Percentiles rank a stretch among this genome's conserved stretches.
Evolutionary conservation across 2,329 filamentous ascomycete species (phyloP).

Genomic region (Apiospora phragmitis): DNA sequence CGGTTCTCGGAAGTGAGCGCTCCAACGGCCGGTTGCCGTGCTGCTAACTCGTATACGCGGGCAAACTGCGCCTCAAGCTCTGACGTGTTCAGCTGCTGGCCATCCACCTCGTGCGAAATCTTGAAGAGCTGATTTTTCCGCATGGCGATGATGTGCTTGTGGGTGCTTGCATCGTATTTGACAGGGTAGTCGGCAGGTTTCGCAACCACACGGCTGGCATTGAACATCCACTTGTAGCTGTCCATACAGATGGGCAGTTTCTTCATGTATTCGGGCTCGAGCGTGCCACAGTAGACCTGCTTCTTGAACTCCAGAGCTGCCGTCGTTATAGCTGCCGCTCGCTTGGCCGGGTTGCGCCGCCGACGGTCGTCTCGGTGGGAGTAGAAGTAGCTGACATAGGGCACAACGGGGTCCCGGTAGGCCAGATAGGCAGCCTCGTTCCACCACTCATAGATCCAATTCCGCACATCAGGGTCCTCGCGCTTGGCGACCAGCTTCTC

Average conservation of each 20-base stretch:
- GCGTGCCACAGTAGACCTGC: slow-evolving; percentile 75
- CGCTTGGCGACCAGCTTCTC: slow-evolving; percentile 79
- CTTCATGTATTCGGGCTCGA: slow-evolving; percentile 99
- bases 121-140: slow-evolving; percentile 99
- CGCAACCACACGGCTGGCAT: slow-evolving; percentile 81
- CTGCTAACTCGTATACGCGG: slow-evolving; percentile 75
- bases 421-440: slow-evolving; percentile 89
- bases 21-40: slow-evolving; percentile 74
- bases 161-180: slow-evolving; percentile 72
- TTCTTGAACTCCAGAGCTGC: slow-evolving; percentile 92
- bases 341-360: slow-evolving; percentile 84
- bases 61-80: slow-evolving; percentile 91
- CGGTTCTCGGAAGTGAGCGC: slow-evolving; percentile 89
- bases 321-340: slow-evolving; percentile 86
- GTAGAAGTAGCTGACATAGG: slow-evolving; percentile 99
- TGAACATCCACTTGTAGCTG: slow-evolving; percentile 99
- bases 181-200: slow-evolving; percentile 79
- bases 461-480: slow-evolving; percentile 78
- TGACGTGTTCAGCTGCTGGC: slow-evolving; percentile 80
- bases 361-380: slow-evolving; percentile 92
- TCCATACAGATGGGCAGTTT: slow-evolving; percentile 97
- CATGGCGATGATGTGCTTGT: slow-evolving; percentile 87
- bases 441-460: slow-evolving; percentile 99
- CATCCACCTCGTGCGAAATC: slow-evolving; percentile 76
- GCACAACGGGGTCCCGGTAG: slow-evolving; percentile 94